Base-by-base conservation (phyloP, 805 yeast genomes). In the Myxozyma neotropica region DNA sequence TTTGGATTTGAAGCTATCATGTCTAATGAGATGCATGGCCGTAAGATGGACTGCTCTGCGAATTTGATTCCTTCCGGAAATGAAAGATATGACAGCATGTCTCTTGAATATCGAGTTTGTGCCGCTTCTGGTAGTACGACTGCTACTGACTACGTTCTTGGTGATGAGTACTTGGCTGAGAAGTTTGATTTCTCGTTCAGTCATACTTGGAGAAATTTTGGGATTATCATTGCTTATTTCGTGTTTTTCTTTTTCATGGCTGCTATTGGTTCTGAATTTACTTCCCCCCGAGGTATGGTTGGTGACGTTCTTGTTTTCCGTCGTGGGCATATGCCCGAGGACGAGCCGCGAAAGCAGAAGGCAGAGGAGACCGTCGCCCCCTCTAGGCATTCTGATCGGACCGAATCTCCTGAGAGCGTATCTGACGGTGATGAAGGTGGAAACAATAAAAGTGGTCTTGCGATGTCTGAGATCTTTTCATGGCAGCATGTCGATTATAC, bases 121-220 rank as follows among this genome's bases (percentile, higher is more conserved):
- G 72, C 81, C 46, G 79, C 79, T 19, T 81, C 81, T 26, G 87
- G 88, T 55, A 73, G 89, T 17, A 69, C 68, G 3, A 75, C 86
- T 0, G 90, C 90, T 53, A 7, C 15, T 26, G 58, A 69, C 12
- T 64, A 64, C 52, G 88, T 89, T 47, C 68, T 72, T 29, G 96
- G 96, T 67, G 82, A 84, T 64, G 73, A 71, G 35, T 89, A 86
- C 68, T 62, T 89, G 55, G 60, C 63, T 4, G 67, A 67, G 1
- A 70, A 83, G 10, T 89, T 73, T 72, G 70, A 73, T 42, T 89
- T 85, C 75, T 69, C 69, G 19, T 83, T 79, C 67, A 62, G 72
- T 24, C 89, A 89, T 72, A 78, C 81, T 53, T 89, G 96, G 96
- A 83, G 96, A 76, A 87, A 89, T 71, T 78, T 86, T 58, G 96